Evolutionary conservation across 495 filamentous ascomycete genomes (phyloP), one percentile per base, ranked within the genome.

Genomic region (Penicillium silybi): DNA sequence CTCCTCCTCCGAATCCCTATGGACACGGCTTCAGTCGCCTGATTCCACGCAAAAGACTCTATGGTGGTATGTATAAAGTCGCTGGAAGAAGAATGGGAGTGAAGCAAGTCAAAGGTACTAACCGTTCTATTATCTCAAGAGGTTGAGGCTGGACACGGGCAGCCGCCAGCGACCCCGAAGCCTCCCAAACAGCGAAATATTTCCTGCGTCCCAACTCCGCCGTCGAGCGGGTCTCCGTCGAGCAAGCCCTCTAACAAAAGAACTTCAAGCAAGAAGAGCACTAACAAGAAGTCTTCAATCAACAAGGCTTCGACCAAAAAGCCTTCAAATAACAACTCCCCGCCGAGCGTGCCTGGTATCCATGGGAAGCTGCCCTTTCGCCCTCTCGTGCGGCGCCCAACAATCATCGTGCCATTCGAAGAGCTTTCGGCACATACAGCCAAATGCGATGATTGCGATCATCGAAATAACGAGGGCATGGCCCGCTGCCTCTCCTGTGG

Each of bases 401-500:
- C 17, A 17, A 11, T 46, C 13, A 11, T 20, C 13, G 44, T 46
- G 3, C 23, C 9, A 34, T 46, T 46, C 27, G 22, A 22, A n/a
- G 25, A 62, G 42, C 58, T 72, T 32, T 49, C 32, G 3, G 61
- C 66, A 20, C 70, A 69, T 19, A 72, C 69, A 10, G 69, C 69
- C 8, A 72, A 72, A 46, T 72, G 69, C 48, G 69, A 72, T 41
- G 16, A 51, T 1, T 72, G 69, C 47, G 64, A 64, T 25, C 51
- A 53, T 19, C 60, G 69, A 25, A 72, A 72, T 29, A 67, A 49
- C 29, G 44, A 40, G 17, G 67, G 58, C 9, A 63, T 72, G 44
- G 58, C 60, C 44, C 66, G 67, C 23, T 72, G 69, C 52, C 61
- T 47, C 2, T 50, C 42, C 1, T 72, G 70, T 35, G 56, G 52